Conservation (phyloP, 305 asterid genomes). For the Solanum hybrid region DNA sequence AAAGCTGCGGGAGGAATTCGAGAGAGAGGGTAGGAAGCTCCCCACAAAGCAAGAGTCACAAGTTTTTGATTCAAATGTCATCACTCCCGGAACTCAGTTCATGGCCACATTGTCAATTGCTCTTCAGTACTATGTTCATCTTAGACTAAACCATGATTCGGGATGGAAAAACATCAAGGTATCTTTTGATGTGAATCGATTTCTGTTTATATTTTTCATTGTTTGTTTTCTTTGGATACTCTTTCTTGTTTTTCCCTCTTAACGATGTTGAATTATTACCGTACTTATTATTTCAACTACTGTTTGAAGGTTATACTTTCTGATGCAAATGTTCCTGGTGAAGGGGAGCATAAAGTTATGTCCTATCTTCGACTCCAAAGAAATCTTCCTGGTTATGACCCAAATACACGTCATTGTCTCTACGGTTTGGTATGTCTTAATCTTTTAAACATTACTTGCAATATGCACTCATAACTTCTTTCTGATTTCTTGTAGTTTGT, state of each 20-base stretch:
- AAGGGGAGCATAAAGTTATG: constrained; percentile 99
- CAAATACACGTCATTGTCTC: constrained; percentile 89
- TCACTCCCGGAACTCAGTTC: constrained; percentile 96
- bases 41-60: constrained; percentile 85
- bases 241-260: constrained; percentile 27
- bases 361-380: constrained; percentile 92
- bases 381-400: constrained; percentile 89
- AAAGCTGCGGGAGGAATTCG: constrained; percentile 76
- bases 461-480: background rate
- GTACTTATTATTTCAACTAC: constrained; percentile 4
- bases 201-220: constrained; percentile 8
- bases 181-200: constrained; percentile 19
- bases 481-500: background rate
- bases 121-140: constrained; percentile 77
- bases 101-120: constrained; percentile 87
- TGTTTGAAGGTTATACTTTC: constrained; percentile 86
- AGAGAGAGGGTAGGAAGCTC: constrained; percentile 87
- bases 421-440: constrained; percentile 75
- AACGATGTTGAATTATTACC: constrained; percentile 25
- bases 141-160: constrained; percentile 75
- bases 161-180: constrained; percentile 97
- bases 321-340: constrained; percentile 99
- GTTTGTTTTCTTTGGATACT: constrained; percentile 3
- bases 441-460: background rate
- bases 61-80: constrained; percentile 80